Conservation (phyloP, 1,284 basidiomycete genomes). For the Porphyrellus sp. region DNA sequence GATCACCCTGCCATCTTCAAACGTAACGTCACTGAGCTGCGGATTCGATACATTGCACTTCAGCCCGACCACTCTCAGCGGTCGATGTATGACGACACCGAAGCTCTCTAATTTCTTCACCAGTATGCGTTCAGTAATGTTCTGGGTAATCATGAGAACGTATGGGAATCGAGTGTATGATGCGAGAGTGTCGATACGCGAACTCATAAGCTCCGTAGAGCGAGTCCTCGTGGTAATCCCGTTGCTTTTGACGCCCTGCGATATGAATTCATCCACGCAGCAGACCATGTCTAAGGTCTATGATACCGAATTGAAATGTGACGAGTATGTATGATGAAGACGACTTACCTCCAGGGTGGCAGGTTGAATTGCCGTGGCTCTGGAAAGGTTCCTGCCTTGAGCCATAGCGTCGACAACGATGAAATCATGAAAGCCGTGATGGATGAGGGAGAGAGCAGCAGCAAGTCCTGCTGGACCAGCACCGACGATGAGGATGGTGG, state of each 20-base stretch:
- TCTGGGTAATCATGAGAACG: slow-evolving; percentile 44
- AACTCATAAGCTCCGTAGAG: neutral
- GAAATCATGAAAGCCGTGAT: slow-evolving; percentile 42
- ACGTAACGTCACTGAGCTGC: slow-evolving; percentile 38
- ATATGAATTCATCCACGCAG: neutral
- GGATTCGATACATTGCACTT: slow-evolving; percentile 20
- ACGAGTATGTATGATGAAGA: neutral
- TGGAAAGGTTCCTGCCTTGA: neutral
- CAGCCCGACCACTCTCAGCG: slow-evolving; percentile 28
- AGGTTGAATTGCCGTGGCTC: neutral
- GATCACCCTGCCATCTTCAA: slow-evolving; percentile 47
- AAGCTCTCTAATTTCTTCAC: slow-evolving; percentile 34
- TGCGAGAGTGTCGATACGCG: slow-evolving; percentile 35
- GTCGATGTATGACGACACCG: slow-evolving; percentile 18
- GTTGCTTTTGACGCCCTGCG: neutral
- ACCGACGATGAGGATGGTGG: too few relatives aligned
- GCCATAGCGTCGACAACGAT: slow-evolving; percentile 43
- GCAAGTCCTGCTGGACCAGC: too few relatives aligned
- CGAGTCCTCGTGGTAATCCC: neutral
- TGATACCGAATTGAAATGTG: too few relatives aligned
- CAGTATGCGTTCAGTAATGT: slow-evolving; percentile 44
- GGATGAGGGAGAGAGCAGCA: slow-evolving; percentile 24
- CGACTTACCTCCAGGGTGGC: neutral
- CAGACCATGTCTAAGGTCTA: neutral
- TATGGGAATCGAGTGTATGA: slow-evolving; percentile 45